Evolutionary conservation across 1,284 basidiomycete genomes (phyloP).

Genomic region (Neonothopanus nambi): DNA sequence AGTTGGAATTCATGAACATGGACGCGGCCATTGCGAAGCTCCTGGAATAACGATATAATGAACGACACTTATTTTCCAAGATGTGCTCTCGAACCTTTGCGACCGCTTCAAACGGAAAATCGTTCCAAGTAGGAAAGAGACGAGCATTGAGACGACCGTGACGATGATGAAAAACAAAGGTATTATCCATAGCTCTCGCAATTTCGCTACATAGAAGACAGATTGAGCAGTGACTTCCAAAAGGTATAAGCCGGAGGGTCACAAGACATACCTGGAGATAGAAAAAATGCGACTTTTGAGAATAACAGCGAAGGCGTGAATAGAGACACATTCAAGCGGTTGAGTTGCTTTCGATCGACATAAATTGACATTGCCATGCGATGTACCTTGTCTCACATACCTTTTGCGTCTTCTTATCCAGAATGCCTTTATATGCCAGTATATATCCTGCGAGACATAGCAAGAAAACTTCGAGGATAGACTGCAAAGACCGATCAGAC

Average conservation of each 20-base stretch:
- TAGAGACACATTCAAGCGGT: constrained; percentile 80
- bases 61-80: no score
- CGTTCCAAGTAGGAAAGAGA: constrained; percentile 52
- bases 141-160: constrained; percentile 61
- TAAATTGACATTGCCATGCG: constrained; percentile 3
- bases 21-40: constrained; percentile 83
- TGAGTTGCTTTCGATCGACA: constrained; percentile 57
- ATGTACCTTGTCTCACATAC: constrained; percentile 41
- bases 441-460: constrained; percentile 86
- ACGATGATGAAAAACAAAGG: constrained; percentile 81
- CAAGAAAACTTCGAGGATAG: constrained; percentile 87
- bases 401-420: constrained; percentile 90
- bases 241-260: no score
- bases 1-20: constrained; percentile 93
- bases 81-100: constrained; percentile 48
- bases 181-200: constrained; percentile 89
- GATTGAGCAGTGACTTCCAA: no score
- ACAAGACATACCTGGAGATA: constrained; percentile 57
- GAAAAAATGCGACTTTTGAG: constrained; percentile 88
- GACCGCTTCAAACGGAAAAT: constrained; percentile 57
- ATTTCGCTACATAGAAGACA: no score
- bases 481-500: constrained; percentile 44
- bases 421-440: constrained; percentile 76
- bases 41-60: no score
- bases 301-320: constrained; percentile 93